A percentile compares a stretch with the other conserved stretches of the same genome.
Evolutionary conservation across 495 filamentous ascomycete genomes (phyloP).

Genomic region (Lasiosphaeriaceae sp.): DNA sequence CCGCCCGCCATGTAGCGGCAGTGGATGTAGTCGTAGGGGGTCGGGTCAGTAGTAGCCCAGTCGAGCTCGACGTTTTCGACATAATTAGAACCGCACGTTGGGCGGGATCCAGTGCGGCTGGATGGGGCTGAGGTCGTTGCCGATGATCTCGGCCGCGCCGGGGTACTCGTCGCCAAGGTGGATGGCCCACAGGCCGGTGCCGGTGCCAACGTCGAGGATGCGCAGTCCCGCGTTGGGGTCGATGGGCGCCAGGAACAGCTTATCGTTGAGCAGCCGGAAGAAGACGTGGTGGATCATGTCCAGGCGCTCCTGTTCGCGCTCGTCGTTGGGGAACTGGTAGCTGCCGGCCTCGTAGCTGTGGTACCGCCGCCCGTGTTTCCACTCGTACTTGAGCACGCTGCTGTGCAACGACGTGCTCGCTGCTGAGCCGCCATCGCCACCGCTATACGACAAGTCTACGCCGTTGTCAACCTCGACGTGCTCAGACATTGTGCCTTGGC

Average conservation of each 20-base stretch:
- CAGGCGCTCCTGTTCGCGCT: constrained; percentile 61
- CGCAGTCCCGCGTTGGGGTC: constrained; percentile 18
- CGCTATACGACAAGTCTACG: constrained; percentile 17
- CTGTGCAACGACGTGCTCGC: constrained; percentile 38
- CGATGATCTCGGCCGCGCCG: constrained; percentile 29
- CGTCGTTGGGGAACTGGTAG: constrained; percentile 56
- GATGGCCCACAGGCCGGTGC: constrained; percentile 25
- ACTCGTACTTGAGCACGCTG: constrained; percentile 48
- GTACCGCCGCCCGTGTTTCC: constrained; percentile 43
- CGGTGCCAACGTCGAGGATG: constrained; percentile 23
- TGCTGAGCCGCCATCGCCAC: constrained; percentile 9
- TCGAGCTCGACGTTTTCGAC: constrained; percentile 53
- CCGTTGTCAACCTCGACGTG: constrained; percentile 21
- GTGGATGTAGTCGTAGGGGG: constrained; percentile 54
- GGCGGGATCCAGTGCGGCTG: constrained; percentile 53
- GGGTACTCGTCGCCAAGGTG: constrained; percentile 23
- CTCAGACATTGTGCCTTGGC: too few relatives aligned
- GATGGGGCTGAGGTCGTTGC: constrained; percentile 50
- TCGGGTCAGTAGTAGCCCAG: constrained; percentile 40
- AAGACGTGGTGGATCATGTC: constrained; percentile 61
- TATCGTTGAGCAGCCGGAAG: constrained; percentile 32
- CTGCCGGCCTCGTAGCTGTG: constrained; percentile 49
- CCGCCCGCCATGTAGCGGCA: constrained; percentile 46
- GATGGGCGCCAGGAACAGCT: constrained; percentile 32
- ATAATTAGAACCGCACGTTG: constrained; percentile 50